Evolutionary conservation across 2,329 filamentous ascomycete genomes (phyloP), one percentile per base, ranked within the genome.

Genomic region (Aspergillus proliferans): DNA sequence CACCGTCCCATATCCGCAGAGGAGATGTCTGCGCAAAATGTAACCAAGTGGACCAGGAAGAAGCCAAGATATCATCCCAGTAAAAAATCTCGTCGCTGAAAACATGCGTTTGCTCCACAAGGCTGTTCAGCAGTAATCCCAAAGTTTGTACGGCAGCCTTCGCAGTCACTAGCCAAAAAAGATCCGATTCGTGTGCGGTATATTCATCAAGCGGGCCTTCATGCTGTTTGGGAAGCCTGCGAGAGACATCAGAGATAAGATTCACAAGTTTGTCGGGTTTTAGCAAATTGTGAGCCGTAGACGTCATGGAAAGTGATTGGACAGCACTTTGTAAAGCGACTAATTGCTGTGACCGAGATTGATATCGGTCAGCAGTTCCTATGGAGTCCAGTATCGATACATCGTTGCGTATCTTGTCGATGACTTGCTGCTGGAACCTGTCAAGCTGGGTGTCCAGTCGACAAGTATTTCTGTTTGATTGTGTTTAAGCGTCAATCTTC

Each of bases 131-230:
- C 38, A 95, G 79, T 44, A 88, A 73, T 3, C 92, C 92, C 62
- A 95, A 94, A 1, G 86, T 84, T 63, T 96, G 92, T n/a, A 91
- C 83, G 0, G 91, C 88, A 4, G 91, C 91, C 68, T 97, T 98
- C 69, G 87, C 88, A 26, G 94, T 80, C 14, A 96, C 76, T 21
- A 96, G 73, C 93, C 93, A 97, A 68, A 95, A 86, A 45, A 96
- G 78, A 61, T 96, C 88, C 45, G 80, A 78, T 64, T 90, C 85
- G 61, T 88, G 86, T 15, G 75, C 71, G 49, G 65, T 59, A 48
- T 48, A 51, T 22, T 56, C 55, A 21, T 60, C 56, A 9, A 64
- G 58, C 52, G 48, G 58, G 57, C 52, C 60, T 47, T 39, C 47
- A 21, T 43, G 21, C 28, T 43, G 41, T 26, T 51, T 42, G 43